Conservation (phyloP, 805 yeast species). For the Metschnikowia borealis region DNA sequence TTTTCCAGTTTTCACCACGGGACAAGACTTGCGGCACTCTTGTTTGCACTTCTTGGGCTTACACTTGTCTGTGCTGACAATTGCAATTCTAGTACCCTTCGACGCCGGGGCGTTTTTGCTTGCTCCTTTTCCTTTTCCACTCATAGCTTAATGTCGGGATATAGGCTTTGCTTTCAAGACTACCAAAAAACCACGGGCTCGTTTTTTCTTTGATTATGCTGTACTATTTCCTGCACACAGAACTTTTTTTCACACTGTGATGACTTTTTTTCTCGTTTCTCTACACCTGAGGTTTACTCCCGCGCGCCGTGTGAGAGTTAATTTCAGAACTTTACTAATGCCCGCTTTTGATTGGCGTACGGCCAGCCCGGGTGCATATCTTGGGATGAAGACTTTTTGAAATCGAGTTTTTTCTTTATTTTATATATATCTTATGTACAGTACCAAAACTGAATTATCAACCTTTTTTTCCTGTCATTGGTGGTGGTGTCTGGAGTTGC, state of each 20-base stretch:
- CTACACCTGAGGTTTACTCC: conserved; percentile 19
- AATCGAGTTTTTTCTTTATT: neutral
- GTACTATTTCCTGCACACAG: neutral
- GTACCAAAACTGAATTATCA: neutral
- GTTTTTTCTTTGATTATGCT: conserved; percentile 5
- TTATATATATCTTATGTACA: neutral
- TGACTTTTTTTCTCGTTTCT: conserved; percentile 8
- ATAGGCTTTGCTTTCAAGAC: neutral
- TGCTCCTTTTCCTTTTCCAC: conserved; percentile 19
- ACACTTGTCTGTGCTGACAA: conserved; percentile 90
- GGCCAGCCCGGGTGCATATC: neutral
- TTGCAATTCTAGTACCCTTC: conserved; percentile 82
- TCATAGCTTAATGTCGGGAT: conserved; percentile 9
- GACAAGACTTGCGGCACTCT: conserved; percentile 95
- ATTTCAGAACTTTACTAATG: conserved; percentile 23
- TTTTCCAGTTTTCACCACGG: conserved; percentile 96
- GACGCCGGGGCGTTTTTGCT: conserved; percentile 17
- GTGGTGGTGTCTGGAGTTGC: neutral
- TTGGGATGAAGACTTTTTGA: neutral
- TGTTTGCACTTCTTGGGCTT: conserved; percentile 98
- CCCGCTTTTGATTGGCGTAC: conserved; percentile 20
- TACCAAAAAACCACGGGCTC: neutral
- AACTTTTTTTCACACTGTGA: conserved; percentile 5
- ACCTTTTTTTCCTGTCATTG: neutral
- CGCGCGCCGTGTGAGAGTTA: conserved; percentile 15